phyloP scores from a whole-genome alignment of 805 yeast species.

The Suhomyces faveliae region DNA sequence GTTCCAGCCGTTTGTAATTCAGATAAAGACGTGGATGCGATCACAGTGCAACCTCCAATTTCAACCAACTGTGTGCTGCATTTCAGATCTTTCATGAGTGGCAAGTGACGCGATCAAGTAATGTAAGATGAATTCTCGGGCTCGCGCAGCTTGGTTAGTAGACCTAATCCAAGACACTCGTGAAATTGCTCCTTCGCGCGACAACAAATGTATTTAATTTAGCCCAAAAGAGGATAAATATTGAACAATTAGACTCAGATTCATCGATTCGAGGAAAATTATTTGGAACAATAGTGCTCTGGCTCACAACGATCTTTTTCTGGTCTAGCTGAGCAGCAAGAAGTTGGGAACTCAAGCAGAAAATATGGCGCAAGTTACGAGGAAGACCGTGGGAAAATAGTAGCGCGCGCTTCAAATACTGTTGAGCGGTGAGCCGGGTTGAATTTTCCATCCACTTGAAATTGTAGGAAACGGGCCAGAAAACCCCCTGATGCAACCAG shows the following conservation, averaged over 20 bases:
- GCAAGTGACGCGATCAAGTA: neutral
- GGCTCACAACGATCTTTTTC: slow-evolving; percentile 1
- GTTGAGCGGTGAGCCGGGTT: too few relatives aligned
- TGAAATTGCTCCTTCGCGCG: neutral
- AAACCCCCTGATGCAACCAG: neutral
- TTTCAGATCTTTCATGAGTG: neutral
- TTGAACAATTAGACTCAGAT: neutral
- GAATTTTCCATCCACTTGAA: too few relatives aligned
- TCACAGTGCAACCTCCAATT: too few relatives aligned
- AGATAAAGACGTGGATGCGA: neutral
- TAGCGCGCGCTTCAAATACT: neutral
- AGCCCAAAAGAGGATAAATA: neutral
- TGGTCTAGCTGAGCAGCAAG: neutral
- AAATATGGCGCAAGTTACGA: neutral
- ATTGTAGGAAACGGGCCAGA: too few relatives aligned
- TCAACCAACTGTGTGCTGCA: too few relatives aligned
- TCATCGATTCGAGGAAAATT: neutral
- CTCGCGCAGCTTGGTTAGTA: neutral
- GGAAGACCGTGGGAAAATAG: neutral
- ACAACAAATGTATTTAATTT: neutral
- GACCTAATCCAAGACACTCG: neutral
- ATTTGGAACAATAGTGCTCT: neutral
- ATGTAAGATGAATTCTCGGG: neutral
- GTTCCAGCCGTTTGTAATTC: neutral
- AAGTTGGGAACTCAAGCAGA: neutral